Percentiles rank a stretch among this genome's conserved stretches.
phyloP scores from a whole-genome alignment of 2,329 filamentous ascomycete species.

The Aspergillus tamarii region DNA sequence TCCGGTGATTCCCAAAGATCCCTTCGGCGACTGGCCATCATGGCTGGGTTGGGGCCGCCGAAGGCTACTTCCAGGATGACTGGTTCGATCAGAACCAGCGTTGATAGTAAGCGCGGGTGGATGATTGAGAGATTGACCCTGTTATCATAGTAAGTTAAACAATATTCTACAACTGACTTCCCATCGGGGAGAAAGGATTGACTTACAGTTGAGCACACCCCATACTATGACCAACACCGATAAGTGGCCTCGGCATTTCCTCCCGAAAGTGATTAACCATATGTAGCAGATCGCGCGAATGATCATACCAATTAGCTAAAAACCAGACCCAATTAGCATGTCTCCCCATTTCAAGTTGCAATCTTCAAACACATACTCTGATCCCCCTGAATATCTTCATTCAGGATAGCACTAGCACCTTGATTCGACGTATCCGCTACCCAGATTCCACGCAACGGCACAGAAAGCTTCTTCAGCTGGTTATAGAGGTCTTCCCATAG shows the following conservation, averaged over 20 bases:
- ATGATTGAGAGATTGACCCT: constrained; percentile 65
- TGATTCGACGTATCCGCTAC: constrained; percentile 80
- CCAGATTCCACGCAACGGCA: constrained; percentile 76
- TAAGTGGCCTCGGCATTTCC: constrained; percentile 57
- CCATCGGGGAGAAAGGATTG: neutral
- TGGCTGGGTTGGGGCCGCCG: constrained; percentile 10
- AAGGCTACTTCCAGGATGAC: constrained; percentile 22
- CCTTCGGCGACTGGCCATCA: constrained; percentile 6
- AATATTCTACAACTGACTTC: no score
- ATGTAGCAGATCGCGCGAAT: constrained; percentile 75
- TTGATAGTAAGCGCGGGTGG: constrained; percentile 75
- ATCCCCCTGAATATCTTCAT: constrained; percentile 72
- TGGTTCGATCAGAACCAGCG: constrained; percentile 72
- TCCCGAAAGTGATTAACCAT: constrained; percentile 34
- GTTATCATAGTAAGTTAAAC: neutral
- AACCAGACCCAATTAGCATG: neutral
- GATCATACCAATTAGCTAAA: constrained; percentile 74
- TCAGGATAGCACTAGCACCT: constrained; percentile 72
- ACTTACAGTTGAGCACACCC: constrained; percentile 66
- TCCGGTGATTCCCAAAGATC: constrained; percentile 17
- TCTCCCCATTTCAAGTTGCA: no score
- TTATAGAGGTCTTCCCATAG: constrained; percentile 76
- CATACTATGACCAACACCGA: constrained; percentile 85
- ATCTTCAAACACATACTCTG: constrained; percentile 48
- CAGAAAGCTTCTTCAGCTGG: constrained; percentile 54